Percentiles rank a stretch among this genome's conserved stretches.
Evolutionary conservation across 106 monocot species (phyloP).

Genomic region (Allium fistulosum): DNA sequence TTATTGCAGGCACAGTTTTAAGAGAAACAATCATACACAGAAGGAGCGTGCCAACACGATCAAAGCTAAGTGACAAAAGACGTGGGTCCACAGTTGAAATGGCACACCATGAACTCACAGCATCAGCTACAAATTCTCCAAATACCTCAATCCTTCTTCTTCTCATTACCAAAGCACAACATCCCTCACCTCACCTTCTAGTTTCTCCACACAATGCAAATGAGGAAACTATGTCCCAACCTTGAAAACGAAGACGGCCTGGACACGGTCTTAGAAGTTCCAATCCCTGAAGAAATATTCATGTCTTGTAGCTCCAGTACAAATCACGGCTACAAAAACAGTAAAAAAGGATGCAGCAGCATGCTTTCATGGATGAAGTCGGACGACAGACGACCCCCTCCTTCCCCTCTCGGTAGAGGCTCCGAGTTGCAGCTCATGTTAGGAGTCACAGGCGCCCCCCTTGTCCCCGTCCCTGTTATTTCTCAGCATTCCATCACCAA

Average conservation of each 20-base stretch:
- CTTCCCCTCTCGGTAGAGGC: neutral
- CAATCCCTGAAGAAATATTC: conserved; percentile 56
- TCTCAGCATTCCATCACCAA: conserved; percentile 8
- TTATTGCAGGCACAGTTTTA: too few relatives aligned
- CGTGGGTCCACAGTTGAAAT: neutral
- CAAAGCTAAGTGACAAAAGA: neutral
- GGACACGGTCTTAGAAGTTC: conserved; percentile 54
- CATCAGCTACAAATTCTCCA: neutral
- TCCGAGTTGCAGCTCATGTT: conserved; percentile 89
- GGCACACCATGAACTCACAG: neutral
- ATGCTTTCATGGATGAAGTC: conserved; percentile 35
- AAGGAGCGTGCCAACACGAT: neutral
- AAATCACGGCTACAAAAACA: conserved; percentile 6
- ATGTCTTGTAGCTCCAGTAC: conserved; percentile 15
- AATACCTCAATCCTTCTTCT: neutral
- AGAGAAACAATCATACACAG: neutral
- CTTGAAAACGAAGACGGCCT: conserved; percentile 48
- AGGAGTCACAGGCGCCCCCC: conserved; percentile 70
- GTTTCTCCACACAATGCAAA: conserved; percentile 6
- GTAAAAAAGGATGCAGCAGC: conserved; percentile 22
- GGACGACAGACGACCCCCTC: neutral
- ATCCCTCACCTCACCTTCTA: neutral
- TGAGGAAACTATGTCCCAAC: conserved; percentile 80
- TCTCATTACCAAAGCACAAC: too few relatives aligned
- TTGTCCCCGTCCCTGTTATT: conserved; percentile 50